These are phyloP conservation scores for Neurospora sp. DNA, from an alignment of 495 filamentous ascomycete species.

Conservation along the genomic window DNA sequence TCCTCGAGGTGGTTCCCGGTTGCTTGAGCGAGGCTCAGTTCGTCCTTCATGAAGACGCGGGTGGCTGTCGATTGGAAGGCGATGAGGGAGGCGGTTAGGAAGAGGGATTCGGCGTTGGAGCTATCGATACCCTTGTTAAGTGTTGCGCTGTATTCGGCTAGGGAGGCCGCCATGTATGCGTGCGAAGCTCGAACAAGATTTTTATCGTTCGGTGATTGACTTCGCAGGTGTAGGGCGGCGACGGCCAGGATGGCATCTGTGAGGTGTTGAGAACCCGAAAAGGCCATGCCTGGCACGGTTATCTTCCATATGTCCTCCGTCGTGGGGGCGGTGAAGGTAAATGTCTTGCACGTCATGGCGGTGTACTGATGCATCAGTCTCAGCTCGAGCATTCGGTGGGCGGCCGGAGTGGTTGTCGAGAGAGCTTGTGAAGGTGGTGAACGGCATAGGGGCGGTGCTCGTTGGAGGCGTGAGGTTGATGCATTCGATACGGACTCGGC, in stretches of 20 bases:
- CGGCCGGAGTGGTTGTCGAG: constrained; percentile 26
- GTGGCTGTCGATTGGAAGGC: constrained; percentile 49
- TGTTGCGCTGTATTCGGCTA: constrained; percentile 41
- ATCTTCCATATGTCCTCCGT: constrained; percentile 43
- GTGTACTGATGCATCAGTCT: constrained; percentile 47
- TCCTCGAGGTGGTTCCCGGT: neutral
- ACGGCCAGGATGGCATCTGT: constrained; percentile 47
- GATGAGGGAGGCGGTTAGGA: constrained; percentile 44
- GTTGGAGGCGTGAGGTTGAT: constrained; percentile 20
- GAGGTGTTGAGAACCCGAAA: constrained; percentile 39
- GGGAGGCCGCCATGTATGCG: constrained; percentile 46
- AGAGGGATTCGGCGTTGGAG: constrained; percentile 44
- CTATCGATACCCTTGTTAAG: constrained; percentile 39
- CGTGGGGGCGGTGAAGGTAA: constrained; percentile 37
- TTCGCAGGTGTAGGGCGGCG: constrained; percentile 44
- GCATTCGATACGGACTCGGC: constrained; percentile 18
- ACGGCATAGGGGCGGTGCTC: constrained; percentile 28
- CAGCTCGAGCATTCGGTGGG: constrained; percentile 40
- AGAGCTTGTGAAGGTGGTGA: constrained; percentile 25
- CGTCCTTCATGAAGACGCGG: constrained; percentile 40
- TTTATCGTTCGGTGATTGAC: constrained; percentile 37
- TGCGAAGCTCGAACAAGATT: constrained; percentile 44
- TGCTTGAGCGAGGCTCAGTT: constrained; percentile 11
- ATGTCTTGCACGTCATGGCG: constrained; percentile 40
- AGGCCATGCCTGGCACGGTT: constrained; percentile 44